These are phyloP conservation scores for Nicotiana noctiflora DNA, from an alignment of 257 asterid genomes.

Conservation along the genomic window DNA sequence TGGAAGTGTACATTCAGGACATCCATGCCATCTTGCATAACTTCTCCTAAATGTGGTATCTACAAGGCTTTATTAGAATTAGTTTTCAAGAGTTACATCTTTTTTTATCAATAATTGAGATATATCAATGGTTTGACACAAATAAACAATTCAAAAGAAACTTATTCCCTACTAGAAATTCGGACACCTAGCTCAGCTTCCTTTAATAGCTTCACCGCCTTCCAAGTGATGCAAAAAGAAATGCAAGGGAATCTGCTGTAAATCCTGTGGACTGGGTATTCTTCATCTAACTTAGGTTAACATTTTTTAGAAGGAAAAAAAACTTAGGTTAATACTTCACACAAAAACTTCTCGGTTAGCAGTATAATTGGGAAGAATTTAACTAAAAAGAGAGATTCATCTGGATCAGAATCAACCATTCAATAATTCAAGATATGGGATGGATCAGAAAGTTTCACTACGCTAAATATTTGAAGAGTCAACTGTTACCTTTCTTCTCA, in stretches of 20 bases:
- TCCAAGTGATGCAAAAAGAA: too few relatives aligned
- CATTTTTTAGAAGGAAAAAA: not conserved
- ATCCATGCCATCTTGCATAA: not conserved
- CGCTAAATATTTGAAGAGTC: not conserved
- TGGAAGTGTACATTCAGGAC: not conserved
- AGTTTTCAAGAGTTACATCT: not conserved
- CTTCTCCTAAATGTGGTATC: not conserved
- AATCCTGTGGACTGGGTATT: not conserved
- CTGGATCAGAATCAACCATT: not conserved
- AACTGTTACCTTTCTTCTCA: conserved; percentile 54
- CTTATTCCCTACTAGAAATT: not conserved
- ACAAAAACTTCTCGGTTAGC: not conserved
- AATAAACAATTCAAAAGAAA: not conserved
- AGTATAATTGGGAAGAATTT: not conserved
- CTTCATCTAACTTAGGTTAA: not conserved
- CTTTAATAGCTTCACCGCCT: too few relatives aligned
- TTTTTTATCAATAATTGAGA: not conserved
- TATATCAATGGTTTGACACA: not conserved
- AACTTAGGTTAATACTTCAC: not conserved
- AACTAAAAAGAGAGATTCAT: not conserved
- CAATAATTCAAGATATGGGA: not conserved
- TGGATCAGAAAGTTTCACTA: not conserved
- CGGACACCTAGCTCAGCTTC: not conserved
- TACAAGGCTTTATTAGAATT: not conserved
- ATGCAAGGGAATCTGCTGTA: too few relatives aligned